Conservation (phyloP, 106 monocot species). For the Dendrobium chrysotoxum region DNA sequence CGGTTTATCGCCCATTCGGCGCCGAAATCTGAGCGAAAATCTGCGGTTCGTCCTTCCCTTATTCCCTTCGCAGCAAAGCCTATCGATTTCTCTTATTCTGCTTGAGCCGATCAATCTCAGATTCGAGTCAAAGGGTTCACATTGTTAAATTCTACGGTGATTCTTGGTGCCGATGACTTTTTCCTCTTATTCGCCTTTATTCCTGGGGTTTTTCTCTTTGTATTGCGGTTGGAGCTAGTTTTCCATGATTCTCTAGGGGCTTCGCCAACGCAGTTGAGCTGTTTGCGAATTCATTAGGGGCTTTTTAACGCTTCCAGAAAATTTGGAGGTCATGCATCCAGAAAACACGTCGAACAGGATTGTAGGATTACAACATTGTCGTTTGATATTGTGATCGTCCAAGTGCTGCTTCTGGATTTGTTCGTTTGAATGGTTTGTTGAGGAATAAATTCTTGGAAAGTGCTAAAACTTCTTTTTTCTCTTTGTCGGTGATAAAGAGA, state of each 20-base stretch:
- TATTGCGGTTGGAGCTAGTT: not conserved
- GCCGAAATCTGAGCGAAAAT: not conserved
- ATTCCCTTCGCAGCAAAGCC: not conserved
- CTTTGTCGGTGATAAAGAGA: not conserved
- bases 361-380: not conserved
- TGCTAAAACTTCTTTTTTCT: too few relatives aligned
- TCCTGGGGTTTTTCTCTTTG: not conserved
- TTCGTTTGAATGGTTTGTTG: not conserved
- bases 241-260: not conserved
- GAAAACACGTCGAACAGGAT: not conserved
- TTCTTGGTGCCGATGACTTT: not conserved
- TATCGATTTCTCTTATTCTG: not conserved
- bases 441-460: not conserved
- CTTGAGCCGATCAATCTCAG: not conserved
- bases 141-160: not conserved
- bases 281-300: not conserved
- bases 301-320: not conserved
- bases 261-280: not conserved
- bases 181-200: not conserved
- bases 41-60: not conserved
- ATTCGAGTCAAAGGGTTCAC: not conserved
- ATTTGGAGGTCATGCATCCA: slow-evolving; percentile 1
- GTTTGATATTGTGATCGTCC: not conserved
- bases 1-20: not conserved
- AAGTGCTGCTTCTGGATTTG: not conserved